phyloP scores from a whole-genome alignment of 2,329 filamentous ascomycete genomes.

The Monilinia fructigena region DNA sequence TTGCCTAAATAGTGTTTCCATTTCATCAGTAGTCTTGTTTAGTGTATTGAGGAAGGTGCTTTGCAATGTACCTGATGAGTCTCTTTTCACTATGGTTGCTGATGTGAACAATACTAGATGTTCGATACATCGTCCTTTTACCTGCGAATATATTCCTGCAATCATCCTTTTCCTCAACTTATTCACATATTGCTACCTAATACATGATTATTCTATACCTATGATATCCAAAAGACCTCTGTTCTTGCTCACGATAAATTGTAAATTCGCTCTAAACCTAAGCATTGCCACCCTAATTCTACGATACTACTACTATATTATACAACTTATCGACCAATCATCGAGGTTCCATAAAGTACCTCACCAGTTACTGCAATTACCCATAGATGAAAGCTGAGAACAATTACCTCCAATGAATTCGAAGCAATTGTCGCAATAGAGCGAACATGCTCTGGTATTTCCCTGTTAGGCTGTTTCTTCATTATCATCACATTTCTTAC shows the following conservation, averaged over 20 bases:
- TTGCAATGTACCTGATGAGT: not conserved
- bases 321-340: not conserved
- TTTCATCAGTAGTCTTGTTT: not conserved
- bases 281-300: not conserved
- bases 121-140: not conserved
- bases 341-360: too few relatives aligned
- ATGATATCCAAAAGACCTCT: not conserved
- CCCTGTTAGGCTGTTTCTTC: slow-evolving; percentile 51
- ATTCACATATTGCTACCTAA: not conserved
- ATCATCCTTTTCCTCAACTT: not conserved
- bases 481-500: slow-evolving; percentile 52
- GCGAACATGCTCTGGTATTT: slow-evolving; percentile 48
- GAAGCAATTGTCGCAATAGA: slow-evolving; percentile 6
- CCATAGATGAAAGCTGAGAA: slow-evolving; percentile 5
- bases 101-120: not conserved
- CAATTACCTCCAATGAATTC: not conserved
- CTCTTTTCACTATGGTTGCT: not conserved
- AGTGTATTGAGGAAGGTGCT: not conserved
- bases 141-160: not conserved
- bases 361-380: rapidly evolving
- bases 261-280: not conserved
- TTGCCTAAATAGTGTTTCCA: not conserved
- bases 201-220: not conserved
- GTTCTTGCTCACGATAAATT: not conserved
- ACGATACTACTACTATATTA: not conserved